These are phyloP conservation scores for Lagenidium sp. DNA, from an alignment of 352 stramenopile genomes.

Conservation along the genomic window DNA sequence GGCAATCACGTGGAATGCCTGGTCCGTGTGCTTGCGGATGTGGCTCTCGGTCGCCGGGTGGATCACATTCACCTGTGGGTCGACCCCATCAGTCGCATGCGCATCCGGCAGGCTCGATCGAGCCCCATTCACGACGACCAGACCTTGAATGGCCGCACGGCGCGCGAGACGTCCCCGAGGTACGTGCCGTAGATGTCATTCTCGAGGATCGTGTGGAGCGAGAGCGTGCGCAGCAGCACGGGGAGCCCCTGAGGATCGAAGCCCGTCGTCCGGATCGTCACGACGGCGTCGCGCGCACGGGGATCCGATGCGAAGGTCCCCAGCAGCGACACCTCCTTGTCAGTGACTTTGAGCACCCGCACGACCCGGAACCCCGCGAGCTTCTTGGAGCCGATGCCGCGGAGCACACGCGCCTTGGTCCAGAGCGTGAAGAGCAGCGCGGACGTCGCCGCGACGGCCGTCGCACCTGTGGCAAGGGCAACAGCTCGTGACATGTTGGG, in stretches of 20 bases:
- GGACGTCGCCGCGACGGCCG: constrained; percentile 6
- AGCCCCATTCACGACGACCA: no score
- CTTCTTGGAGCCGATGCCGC: constrained; percentile 21
- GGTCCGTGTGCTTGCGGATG: constrained; percentile 77
- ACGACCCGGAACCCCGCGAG: constrained; percentile 49
- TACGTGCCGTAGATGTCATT: constrained; percentile 86
- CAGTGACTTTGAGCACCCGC: constrained; percentile 55
- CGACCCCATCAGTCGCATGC: no score
- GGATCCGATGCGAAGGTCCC: constrained; percentile 59
- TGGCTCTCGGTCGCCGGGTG: constrained; percentile 72
- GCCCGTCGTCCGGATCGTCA: constrained; percentile 55
- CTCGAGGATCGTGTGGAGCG: constrained; percentile 51
- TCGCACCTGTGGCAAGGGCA: no score
- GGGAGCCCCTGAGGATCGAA: constrained; percentile 40
- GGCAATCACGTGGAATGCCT: constrained; percentile 76
- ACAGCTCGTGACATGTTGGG: no score
- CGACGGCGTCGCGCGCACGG: constrained; percentile 46
- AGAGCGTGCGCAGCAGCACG: constrained; percentile 38
- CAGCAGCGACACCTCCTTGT: constrained; percentile 57
- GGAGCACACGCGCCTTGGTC: constrained; percentile 15
- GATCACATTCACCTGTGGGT: constrained; percentile 67
- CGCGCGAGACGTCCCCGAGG: constrained; percentile 50
- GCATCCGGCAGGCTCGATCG: no score
- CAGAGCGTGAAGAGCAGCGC: constrained; percentile 25
- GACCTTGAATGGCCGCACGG: constrained; percentile 72